Evolutionary conservation across 1,139 yeast species (phyloP).

Genomic region (Nakaseomyces kungkrabaensis): DNA sequence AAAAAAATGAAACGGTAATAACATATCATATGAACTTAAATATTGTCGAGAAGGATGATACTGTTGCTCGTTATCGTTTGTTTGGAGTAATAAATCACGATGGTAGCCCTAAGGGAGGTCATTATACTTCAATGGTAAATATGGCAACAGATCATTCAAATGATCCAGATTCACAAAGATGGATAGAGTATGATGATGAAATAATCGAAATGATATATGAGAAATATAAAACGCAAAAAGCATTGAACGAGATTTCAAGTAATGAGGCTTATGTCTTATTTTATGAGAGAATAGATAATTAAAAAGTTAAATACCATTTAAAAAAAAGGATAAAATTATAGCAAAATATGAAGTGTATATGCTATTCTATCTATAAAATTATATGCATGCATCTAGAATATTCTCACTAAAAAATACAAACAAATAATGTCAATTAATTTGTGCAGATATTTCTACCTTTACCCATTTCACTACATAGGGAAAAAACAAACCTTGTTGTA

Average conservation of each 20-base stretch:
- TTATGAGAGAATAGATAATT: conserved; percentile 39
- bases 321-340: background rate
- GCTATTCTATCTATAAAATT: background rate
- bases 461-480: conserved; percentile 26
- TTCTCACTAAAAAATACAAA: background rate
- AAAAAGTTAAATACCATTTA: background rate
- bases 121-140: conserved; percentile 55
- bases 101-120: conserved; percentile 60
- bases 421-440: conserved; percentile 10
- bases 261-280: conserved; percentile 67
- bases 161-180: conserved; percentile 30
- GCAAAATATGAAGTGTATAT: background rate
- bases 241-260: conserved; percentile 37
- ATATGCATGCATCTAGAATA: conserved; percentile 9
- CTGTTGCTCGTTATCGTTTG: conserved; percentile 39
- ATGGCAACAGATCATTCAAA: conserved; percentile 32
- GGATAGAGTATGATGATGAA: conserved; percentile 68
- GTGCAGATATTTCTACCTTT: conserved; percentile 21
- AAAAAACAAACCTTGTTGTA: conserved; percentile 28
- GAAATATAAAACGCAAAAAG: conserved; percentile 16
- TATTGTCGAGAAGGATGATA: conserved; percentile 33
- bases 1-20: conserved; percentile 42
- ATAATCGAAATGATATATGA: conserved; percentile 25
- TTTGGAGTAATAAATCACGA: conserved; percentile 55
- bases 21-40: conserved; percentile 44